phyloP scores from a whole-genome alignment of 225 moss, liverwort and hornwort genomes.

The Ulota crispa region DNA sequence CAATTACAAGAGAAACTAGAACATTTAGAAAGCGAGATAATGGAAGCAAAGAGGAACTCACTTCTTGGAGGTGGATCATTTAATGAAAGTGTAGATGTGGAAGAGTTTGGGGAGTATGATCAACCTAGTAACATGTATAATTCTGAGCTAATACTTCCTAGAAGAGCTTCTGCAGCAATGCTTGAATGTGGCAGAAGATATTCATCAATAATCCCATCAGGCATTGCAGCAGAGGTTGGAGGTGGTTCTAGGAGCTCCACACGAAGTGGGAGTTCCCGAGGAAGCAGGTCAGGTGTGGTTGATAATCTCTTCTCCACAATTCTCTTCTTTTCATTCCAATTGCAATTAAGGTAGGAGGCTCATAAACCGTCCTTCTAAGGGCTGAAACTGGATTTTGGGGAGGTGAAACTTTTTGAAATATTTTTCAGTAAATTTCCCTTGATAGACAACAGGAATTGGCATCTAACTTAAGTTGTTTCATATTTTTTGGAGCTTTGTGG shows the following conservation, averaged over 20 bases:
- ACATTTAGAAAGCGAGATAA: conserved; percentile 29
- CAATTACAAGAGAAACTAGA: conserved; percentile 39
- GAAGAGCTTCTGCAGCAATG: conserved; percentile 36
- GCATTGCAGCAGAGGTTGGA: conserved; percentile 29
- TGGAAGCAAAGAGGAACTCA: conserved; percentile 22
- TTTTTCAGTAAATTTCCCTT: too few species aligned
- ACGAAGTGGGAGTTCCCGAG: conserved; percentile 30
- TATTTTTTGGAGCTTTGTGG: too few species aligned
- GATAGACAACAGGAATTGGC: too few species aligned
- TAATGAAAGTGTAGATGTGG: conserved; percentile 13
- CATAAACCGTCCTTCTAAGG: too few species aligned
- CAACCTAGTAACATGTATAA: conserved; percentile 3
- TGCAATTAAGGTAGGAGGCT: too few species aligned
- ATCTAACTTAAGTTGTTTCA: too few species aligned
- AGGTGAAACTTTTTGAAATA: too few species aligned
- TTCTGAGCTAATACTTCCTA: neutral
- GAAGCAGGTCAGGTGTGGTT: conserved; percentile 52
- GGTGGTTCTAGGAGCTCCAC: conserved; percentile 41
- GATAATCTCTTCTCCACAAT: conserved; percentile 3
- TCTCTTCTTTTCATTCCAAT: too few species aligned
- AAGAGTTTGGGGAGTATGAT: conserved; percentile 18
- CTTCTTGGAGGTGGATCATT: conserved; percentile 11
- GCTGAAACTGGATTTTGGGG: too few species aligned
- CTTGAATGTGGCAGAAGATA: conserved; percentile 22
- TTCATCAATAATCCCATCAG: conserved; percentile 6